Conservation (phyloP, 257 asterid species). For the Henckelia pumila region DNA sequence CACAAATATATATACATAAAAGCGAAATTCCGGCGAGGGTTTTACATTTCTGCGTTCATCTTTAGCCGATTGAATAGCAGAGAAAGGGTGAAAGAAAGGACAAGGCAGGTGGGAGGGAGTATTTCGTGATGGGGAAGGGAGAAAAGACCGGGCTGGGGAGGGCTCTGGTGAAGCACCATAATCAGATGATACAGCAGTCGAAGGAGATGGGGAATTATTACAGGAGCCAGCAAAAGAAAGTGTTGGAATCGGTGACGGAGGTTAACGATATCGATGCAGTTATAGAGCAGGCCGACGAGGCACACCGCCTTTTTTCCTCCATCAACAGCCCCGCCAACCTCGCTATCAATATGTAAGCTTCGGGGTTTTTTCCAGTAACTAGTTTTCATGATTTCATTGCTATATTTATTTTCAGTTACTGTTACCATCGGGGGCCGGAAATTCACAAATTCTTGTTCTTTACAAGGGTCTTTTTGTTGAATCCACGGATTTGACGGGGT, state of each 20-base stretch:
- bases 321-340: constrained; percentile 53
- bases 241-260: constrained; percentile 91
- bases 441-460: not conserved
- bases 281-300: constrained; percentile 81
- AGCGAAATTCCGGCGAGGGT: not conserved
- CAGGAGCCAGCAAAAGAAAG: constrained; percentile 68
- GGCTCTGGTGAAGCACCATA: constrained; percentile 91
- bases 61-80: not conserved
- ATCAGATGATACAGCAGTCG: constrained; percentile 69
- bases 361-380: not conserved
- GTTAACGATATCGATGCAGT: constrained; percentile 86
- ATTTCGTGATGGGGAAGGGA: constrained; percentile 64
- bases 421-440: not conserved
- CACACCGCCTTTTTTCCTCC: constrained; percentile 65
- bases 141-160: constrained; percentile 77
- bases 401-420: constrained; percentile 7
- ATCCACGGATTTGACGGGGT: not conserved
- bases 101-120: not conserved
- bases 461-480: too few relatives aligned
- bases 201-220: constrained; percentile 72
- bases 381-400: not conserved
- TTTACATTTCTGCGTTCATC: not conserved
- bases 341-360: constrained; percentile 58
- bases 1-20: too few relatives aligned
- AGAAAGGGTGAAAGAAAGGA: not conserved